phyloP scores from a whole-genome alignment of 345 rosid species.

The Sisymbrium irio region DNA sequence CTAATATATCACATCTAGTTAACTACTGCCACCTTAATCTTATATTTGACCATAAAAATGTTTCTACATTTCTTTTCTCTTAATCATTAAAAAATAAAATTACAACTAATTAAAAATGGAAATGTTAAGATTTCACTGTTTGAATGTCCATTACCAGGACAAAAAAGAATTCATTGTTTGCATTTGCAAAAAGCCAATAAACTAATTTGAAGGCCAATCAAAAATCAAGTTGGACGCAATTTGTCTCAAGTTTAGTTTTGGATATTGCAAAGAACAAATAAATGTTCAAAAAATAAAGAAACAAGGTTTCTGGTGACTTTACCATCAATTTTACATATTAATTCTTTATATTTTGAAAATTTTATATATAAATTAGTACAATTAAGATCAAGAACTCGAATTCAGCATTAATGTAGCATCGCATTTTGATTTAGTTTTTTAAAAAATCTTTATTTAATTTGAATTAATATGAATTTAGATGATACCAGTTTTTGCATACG shows the following conservation, averaged over 20 bases:
- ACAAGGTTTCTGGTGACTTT: too few species aligned
- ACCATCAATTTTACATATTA: not conserved
- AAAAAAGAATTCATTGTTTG: not conserved
- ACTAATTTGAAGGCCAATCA: not conserved
- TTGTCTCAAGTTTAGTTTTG: constrained; percentile 5
- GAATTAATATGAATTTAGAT: not conserved
- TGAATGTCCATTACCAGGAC: too few species aligned
- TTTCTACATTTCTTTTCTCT: not conserved
- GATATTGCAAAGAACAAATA: not conserved
- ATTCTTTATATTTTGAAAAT: not conserved
- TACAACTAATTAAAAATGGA: not conserved
- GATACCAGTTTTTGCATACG: not conserved
- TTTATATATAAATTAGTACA: not conserved
- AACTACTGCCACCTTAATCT: constrained; percentile 35
- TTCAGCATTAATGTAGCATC: not conserved
- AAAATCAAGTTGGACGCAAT: not conserved
- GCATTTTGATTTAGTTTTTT: not conserved
- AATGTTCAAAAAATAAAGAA: too few species aligned
- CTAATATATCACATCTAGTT: constrained; percentile 23
- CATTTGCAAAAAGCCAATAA: constrained; percentile 1
- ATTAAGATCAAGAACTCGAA: not conserved
- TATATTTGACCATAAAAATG: constrained; percentile 15
- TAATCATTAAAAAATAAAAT: not conserved
- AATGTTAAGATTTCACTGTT: not conserved
- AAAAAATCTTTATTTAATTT: not conserved